These are phyloP conservation scores for Zasmidium angulare DNA, from an alignment of 2,329 filamentous ascomycete genomes.

Conservation along the genomic window DNA sequence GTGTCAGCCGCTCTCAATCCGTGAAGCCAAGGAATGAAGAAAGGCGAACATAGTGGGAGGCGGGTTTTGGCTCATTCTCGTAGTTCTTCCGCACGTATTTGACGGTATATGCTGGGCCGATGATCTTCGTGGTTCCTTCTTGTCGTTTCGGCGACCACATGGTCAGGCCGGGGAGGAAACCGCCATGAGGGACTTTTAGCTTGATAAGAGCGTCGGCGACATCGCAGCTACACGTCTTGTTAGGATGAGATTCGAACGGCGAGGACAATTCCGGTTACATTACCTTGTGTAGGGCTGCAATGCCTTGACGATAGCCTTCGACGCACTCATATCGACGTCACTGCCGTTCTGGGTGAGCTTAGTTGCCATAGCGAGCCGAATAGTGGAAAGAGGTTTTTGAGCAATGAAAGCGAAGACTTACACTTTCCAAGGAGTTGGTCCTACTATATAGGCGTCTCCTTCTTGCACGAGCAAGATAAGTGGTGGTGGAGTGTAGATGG, in stretches of 20 bases:
- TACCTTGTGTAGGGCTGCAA: conserved; percentile 27
- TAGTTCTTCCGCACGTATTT: conserved; percentile 51
- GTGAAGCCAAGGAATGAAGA: too few relatives aligned
- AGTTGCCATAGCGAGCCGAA: background rate
- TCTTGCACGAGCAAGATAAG: too few relatives aligned
- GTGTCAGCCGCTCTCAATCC: too few relatives aligned
- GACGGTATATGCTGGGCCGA: conserved; percentile 57
- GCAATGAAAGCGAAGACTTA: background rate
- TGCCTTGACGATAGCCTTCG: conserved; percentile 22
- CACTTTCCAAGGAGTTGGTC: too few relatives aligned
- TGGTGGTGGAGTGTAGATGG: too few relatives aligned
- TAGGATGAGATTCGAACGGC: background rate
- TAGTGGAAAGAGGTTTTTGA: background rate
- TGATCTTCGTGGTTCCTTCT: conserved; percentile 52
- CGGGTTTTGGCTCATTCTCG: conserved; percentile 44
- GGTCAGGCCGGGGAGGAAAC: conserved; percentile 55
- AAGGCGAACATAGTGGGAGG: conserved; percentile 48
- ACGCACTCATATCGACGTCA: conserved; percentile 7
- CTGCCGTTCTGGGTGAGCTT: conserved; percentile 7
- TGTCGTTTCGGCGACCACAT: conserved; percentile 57
- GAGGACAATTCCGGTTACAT: too few relatives aligned
- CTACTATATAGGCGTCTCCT: too few relatives aligned
- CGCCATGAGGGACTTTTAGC: conserved; percentile 47
- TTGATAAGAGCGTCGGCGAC: conserved; percentile 55
- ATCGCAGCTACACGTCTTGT: conserved; percentile 43